These are phyloP conservation scores for Termitomyces sp. DNA, from an alignment of 768 basidiomycete genomes.

Conservation along the genomic window DNA sequence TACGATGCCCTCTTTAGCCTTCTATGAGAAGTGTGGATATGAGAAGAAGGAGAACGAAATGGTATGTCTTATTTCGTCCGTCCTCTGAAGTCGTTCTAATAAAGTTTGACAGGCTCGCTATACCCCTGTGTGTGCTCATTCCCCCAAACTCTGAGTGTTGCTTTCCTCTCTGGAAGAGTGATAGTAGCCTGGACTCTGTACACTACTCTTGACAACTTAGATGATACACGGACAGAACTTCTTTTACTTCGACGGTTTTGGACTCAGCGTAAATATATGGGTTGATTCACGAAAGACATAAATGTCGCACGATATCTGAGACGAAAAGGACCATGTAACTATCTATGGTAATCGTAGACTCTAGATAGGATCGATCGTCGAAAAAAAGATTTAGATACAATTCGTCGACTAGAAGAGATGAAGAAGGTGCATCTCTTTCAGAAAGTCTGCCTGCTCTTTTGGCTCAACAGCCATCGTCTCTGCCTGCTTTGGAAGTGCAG, in stretches of 20 bases:
- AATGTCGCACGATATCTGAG: background rate
- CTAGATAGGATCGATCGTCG: too few species aligned
- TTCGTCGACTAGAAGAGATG: background rate
- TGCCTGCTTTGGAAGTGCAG: background rate
- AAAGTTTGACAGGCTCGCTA: slow-evolving; percentile 47
- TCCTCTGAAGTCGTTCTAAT: background rate
- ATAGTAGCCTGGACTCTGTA: background rate
- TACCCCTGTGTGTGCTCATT: slow-evolving; percentile 36
- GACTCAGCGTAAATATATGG: background rate
- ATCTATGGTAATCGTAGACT: too few species aligned
- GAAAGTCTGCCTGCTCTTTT: background rate
- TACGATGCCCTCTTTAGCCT: slow-evolving; percentile 45
- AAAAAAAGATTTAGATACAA: too few species aligned
- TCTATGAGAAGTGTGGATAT: slow-evolving; percentile 96
- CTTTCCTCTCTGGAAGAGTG: slow-evolving; percentile 2
- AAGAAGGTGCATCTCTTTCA: background rate
- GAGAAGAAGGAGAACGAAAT: slow-evolving; percentile 91
- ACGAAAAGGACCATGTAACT: background rate
- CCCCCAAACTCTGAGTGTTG: slow-evolving; percentile 28
- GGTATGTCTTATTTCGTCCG: slow-evolving; percentile 38
- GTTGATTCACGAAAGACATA: background rate
- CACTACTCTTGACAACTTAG: background rate
- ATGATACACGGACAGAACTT: background rate
- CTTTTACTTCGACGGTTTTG: background rate
- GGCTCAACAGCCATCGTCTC: background rate